These are phyloP conservation scores for Pestalotiopsis sp. DNA, from an alignment of 2,329 filamentous ascomycete species.

Conservation along the genomic window DNA sequence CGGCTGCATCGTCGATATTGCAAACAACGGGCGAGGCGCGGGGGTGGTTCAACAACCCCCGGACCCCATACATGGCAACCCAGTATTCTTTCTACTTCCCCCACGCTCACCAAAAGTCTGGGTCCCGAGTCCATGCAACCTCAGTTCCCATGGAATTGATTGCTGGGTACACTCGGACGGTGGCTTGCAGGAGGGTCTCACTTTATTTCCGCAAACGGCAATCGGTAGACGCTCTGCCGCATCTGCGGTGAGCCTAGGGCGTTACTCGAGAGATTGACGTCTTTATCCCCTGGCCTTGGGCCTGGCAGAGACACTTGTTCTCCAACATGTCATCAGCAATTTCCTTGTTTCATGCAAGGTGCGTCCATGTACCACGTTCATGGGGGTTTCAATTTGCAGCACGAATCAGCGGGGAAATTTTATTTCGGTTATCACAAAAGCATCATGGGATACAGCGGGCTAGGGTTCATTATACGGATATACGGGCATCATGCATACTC, in stretches of 20 bases:
- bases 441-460: background rate
- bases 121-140: background rate
- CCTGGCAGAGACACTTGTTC: background rate
- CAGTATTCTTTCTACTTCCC: background rate
- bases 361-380: background rate
- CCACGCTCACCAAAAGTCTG: background rate
- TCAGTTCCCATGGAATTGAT: background rate
- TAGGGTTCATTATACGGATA: background rate
- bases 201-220: constrained; percentile 10
- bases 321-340: constrained; percentile 6
- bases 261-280: no score
- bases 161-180: background rate
- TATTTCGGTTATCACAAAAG: constrained; percentile 1
- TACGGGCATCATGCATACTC: constrained; percentile 1
- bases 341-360: constrained; percentile 2
- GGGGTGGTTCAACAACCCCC: background rate
- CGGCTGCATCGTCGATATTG: constrained; percentile 7
- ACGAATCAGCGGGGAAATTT: background rate
- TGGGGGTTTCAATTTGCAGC: background rate
- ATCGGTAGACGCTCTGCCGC: constrained; percentile 8
- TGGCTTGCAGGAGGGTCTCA: background rate
- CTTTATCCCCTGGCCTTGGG: background rate
- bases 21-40: constrained; percentile 2
- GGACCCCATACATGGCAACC: background rate
- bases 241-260: background rate